Percentiles rank a stretch among this genome's conserved stretches.
These are phyloP conservation scores for Trichoderma sp. DNA, from an alignment of 2,329 filamentous ascomycete genomes.

Conservation along the genomic window DNA sequence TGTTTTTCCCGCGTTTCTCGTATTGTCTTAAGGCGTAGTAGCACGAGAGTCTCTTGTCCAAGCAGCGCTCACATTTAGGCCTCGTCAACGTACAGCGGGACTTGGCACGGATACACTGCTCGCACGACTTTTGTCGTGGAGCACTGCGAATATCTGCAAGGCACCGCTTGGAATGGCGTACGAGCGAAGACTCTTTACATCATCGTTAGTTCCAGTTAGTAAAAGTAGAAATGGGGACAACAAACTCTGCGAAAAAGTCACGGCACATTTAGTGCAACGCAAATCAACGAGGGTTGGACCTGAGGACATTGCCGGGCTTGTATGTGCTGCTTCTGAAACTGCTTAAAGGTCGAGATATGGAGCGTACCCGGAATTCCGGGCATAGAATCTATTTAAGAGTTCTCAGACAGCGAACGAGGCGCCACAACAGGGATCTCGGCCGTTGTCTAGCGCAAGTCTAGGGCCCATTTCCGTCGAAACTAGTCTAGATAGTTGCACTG, in stretches of 20 bases:
- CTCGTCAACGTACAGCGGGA: neutral
- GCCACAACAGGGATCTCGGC: neutral
- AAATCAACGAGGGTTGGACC: neutral
- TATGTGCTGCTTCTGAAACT: neutral
- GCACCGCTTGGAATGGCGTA: neutral
- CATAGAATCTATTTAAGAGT: neutral
- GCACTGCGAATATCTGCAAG: neutral
- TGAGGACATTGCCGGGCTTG: neutral
- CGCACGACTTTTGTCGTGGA: neutral
- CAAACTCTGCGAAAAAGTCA: neutral
- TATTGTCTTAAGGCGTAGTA: neutral
- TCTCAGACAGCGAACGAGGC: neutral
- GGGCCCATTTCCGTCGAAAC: neutral
- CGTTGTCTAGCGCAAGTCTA: neutral
- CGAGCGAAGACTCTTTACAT: neutral
- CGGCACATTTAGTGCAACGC: neutral
- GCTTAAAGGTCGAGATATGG: neutral
- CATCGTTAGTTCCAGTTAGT: neutral
- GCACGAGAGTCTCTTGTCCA: neutral
- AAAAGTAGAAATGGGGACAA: neutral
- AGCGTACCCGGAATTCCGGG: neutral
- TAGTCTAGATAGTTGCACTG: neutral
- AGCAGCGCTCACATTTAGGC: neutral
- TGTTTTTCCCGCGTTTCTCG: neutral
- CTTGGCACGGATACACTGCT: neutral